Percentiles rank a stretch among this genome's conserved stretches.
Evolutionary conservation across 2,329 filamentous ascomycete species (phyloP).

Genomic region (Coniochaeta hoffmannii): DNA sequence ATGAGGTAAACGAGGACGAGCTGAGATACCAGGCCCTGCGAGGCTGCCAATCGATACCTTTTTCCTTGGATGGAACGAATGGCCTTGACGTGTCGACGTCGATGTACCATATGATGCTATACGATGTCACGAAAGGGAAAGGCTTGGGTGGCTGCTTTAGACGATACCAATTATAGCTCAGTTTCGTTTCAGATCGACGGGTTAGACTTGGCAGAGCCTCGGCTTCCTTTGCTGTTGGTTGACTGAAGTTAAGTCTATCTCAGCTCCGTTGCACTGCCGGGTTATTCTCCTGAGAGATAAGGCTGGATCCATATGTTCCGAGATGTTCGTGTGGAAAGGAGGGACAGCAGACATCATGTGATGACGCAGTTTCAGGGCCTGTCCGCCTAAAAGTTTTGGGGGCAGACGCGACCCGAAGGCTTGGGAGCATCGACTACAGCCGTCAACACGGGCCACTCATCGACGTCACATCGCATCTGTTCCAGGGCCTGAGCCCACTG

Average conservation of each 20-base stretch:
- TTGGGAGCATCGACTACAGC: neutral
- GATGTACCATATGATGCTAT: neutral
- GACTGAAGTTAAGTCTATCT: neutral
- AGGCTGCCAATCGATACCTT: constrained; percentile 1
- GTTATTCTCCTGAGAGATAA: neutral
- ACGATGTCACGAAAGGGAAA: neutral
- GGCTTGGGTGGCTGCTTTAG: constrained; percentile 1
- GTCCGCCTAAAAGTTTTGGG: neutral
- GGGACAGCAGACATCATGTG: neutral
- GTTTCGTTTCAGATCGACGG: neutral
- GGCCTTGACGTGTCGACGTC: neutral
- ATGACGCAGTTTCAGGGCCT: neutral
- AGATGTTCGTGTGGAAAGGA: neutral
- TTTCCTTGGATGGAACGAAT: neutral
- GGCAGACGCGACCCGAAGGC: neutral
- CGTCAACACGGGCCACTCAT: neutral
- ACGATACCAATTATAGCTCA: constrained; percentile 2
- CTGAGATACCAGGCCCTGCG: neutral
- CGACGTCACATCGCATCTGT: neutral
- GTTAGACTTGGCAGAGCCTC: neutral
- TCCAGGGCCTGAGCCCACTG: neutral
- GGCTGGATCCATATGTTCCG: neutral
- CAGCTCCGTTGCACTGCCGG: neutral
- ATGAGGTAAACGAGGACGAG: neutral
- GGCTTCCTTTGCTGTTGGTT: neutral